Base-by-base conservation (phyloP, 2,329 filamentous ascomycete genomes). In the Colletotrichum brevisporum region DNA sequence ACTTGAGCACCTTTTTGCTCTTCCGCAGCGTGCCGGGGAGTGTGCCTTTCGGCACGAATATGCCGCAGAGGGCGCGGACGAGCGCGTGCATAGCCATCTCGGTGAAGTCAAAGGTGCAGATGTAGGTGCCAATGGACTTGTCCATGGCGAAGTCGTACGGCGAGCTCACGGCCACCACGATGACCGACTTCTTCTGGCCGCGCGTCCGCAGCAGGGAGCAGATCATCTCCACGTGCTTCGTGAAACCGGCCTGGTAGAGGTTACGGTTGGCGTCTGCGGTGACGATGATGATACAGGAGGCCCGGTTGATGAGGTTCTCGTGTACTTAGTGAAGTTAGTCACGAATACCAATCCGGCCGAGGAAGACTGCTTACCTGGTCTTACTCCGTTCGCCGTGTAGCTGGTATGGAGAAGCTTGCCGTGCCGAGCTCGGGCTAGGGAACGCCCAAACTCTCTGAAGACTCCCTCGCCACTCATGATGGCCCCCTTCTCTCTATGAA, bases 111-210 rank as follows among this genome's bases (percentile, higher is more conserved):
- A 97, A 98, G 0, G 95, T 97, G 83, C 95, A 98, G 48, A 98
- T 88, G 75, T 98, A 98, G 1, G 95, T 97, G 6, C 93, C 93
- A 48, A 98, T 95, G 1, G 90, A 90, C 72, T 92, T 92, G 76
- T 98, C 95, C 88, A 95, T 94, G 52, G 94, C 94, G 78, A 98
- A 98, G 78, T 98, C 95, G 79, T 98, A 98, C 0, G 95, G 95
- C 1, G 95, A 98, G 80, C 94, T 97, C 73, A 97, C 95, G 1
- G 95, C 93, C 8, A 98, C 92, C 4, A 98, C 95, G 26, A 98
- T 91, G 45, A 98, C 83, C 1, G 95, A 93, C 80, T 97, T 98
- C 78, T 96, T 93, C 76, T 94, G 92, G 2, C 92, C 92, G 15
- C 88, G 88, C 6, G 91, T 90, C 6, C 90, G 89, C 66, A 94